phyloP scores from a whole-genome alignment of 2,329 filamentous ascomycete genomes.

The Westerdykella aurantiaca region DNA sequence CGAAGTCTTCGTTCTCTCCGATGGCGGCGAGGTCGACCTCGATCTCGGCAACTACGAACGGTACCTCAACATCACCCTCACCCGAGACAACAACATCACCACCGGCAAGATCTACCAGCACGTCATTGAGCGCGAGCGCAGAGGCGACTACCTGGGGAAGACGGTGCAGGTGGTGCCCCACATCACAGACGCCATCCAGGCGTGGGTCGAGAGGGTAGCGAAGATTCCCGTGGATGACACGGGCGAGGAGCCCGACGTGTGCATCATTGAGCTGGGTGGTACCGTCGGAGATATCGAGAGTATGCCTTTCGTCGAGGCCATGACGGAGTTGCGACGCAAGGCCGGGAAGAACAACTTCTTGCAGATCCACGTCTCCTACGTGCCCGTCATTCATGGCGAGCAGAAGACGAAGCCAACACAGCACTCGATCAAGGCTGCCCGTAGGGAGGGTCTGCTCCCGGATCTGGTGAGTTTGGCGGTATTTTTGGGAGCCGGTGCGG shows the following conservation, averaged over 20 bases:
- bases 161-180: slow-evolving; percentile 91
- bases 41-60: slow-evolving; percentile 73
- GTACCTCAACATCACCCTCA: slow-evolving; percentile 77
- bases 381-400: slow-evolving; percentile 70
- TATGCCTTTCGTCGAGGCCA: slow-evolving; percentile 79
- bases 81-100: slow-evolving; percentile 89
- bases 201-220: slow-evolving; percentile 85
- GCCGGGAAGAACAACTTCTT: slow-evolving; percentile 75
- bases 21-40: slow-evolving; percentile 71
- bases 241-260: slow-evolving; percentile 77
- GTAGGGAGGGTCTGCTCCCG: slow-evolving; percentile 64
- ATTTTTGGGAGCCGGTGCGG: background rate
- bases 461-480: slow-evolving; percentile 49
- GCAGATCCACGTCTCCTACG: slow-evolving; percentile 82
- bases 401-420: slow-evolving; percentile 98
- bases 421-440: slow-evolving; percentile 75
- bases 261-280: slow-evolving; percentile 70
- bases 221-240: slow-evolving; percentile 82
- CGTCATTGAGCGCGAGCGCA: slow-evolving; percentile 70
- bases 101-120: slow-evolving; percentile 93
- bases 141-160: slow-evolving; percentile 76
- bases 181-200: slow-evolving; percentile 83
- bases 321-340: slow-evolving; percentile 69
- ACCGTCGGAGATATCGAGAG: slow-evolving; percentile 80
- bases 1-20: slow-evolving; percentile 81